Base-by-base conservation (phyloP, 345 rosid genomes). In the Lepidium sativum region DNA sequence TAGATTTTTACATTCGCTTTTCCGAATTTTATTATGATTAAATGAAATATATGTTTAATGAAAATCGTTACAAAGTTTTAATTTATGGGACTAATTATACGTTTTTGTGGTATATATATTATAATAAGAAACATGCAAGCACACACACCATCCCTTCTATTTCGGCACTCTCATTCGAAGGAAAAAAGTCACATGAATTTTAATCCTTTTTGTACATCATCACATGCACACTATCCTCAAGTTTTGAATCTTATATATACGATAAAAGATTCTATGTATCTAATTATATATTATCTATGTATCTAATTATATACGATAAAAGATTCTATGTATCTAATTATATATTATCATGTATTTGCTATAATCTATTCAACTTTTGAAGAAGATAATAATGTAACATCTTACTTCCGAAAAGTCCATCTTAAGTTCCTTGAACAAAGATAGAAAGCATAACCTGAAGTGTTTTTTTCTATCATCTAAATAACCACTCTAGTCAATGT, bases 161-260 rank as follows among this genome's bases (percentile, higher is more conserved):
- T 47, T 82, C 66, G 77, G 38, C 76, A 48, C 74, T 69, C 67
- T 51, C 74, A 42, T 14, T 21, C 29, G 48, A 21, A 37, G 29
- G 70, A 37, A 66, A 69, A 0, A 54, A 51, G 74, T 78, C 87
- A 66, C 82, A 78, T 80, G 91, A 89, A 75, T 77, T 81, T 79
- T 77, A 79, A 86, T 81, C 92, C 77, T 61, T 32, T 25, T 67
- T 68, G 60, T 63, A 75, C 53, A 69, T 69, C 70, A 69, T 75
- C 82, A 76, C 84, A 78, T 78, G 91, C 89, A 79, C 79, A 68
- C 63, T 83, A 65, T 60, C 67, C 65, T 42, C 55, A 59, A 51
- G n/a, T 49, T 77, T 75, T 63, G 33, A 60, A 49, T 35, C 45
- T 55, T 16, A 40, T 9, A 40, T 14, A 48, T 31, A 57, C 44